These are phyloP conservation scores for Apiotrichum brassicae DNA, from an alignment of 1,284 basidiomycete species.

Conservation along the genomic window DNA sequence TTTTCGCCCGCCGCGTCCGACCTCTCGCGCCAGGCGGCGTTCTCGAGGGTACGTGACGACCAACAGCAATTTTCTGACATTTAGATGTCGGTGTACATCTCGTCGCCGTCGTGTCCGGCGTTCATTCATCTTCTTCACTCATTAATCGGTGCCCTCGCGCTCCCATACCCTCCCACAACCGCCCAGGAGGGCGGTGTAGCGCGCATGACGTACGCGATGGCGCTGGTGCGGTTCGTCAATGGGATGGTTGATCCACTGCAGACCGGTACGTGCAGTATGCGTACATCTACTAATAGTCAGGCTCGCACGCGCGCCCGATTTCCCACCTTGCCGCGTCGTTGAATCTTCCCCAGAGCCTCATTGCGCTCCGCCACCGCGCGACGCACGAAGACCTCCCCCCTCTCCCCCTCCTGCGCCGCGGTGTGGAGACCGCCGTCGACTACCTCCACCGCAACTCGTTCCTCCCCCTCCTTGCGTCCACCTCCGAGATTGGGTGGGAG, in stretches of 20 bases:
- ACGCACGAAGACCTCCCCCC: constrained; percentile 95
- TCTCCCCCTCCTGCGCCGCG: constrained; percentile 69
- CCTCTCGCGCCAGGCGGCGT: constrained; percentile 56
- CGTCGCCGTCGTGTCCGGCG: constrained; percentile 69
- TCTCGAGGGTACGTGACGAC: constrained; percentile 60
- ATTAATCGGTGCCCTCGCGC: constrained; percentile 58
- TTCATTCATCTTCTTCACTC: constrained; percentile 53
- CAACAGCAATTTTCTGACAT: background rate
- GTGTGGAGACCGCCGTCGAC: constrained; percentile 59
- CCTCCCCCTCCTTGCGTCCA: constrained; percentile 60
- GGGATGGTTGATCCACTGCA: constrained; percentile 91
- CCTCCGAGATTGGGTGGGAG: constrained; percentile 46
- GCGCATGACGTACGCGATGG: constrained; percentile 62
- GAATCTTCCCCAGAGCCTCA: constrained; percentile 78
- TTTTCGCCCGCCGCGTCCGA: constrained; percentile 62
- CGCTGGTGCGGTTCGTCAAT: constrained; percentile 77
- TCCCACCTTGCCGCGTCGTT: constrained; percentile 79
- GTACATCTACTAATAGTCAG: constrained; percentile 8
- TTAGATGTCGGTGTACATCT: constrained; percentile 61
- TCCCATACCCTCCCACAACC: constrained; percentile 51
- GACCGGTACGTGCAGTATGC: constrained; percentile 56
- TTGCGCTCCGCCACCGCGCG: constrained; percentile 89
- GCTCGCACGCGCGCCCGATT: constrained; percentile 75
- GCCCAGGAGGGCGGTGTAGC: constrained; percentile 55
- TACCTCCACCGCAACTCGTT: constrained; percentile 65